phyloP scores from a whole-genome alignment of 345 rosid species.

The Ceriops decandra region DNA sequence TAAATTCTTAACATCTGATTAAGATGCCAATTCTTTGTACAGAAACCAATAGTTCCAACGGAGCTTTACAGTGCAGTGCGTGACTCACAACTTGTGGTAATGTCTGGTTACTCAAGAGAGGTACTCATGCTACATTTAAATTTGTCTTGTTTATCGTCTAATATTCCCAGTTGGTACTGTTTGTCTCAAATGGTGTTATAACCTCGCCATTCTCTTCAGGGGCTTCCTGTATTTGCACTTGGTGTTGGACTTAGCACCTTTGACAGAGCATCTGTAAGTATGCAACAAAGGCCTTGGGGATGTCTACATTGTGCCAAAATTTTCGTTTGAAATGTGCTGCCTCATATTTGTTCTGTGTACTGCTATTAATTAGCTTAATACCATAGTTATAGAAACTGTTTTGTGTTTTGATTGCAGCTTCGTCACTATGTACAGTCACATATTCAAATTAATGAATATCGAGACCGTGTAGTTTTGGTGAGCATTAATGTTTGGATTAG shows the following conservation, averaged over 20 bases:
- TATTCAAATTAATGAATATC: constrained; percentile 89
- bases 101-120: constrained; percentile 95
- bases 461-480: constrained; percentile 83
- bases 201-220: constrained; percentile 44
- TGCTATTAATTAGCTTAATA: background rate
- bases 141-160: constrained; percentile 1
- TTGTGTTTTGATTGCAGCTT: constrained; percentile 43
- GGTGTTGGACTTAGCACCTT: constrained; percentile 86
- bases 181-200: constrained; percentile 9
- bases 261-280: constrained; percentile 91
- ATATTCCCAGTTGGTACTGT: background rate
- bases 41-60: constrained; percentile 85
- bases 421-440: constrained; percentile 85
- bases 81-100: constrained; percentile 85
- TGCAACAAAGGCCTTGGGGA: background rate
- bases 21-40: constrained; percentile 19
- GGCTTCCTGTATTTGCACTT: constrained; percentile 75
- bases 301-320: background rate
- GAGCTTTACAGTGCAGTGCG: constrained; percentile 67
- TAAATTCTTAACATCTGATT: constrained; percentile 10
- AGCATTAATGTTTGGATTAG: constrained; percentile 29
- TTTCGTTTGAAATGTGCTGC: background rate
- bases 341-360: background rate
- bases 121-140: constrained; percentile 34
- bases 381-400: background rate